Evolutionary conservation across 352 stramenopile species (phyloP).

Genomic region (Globisporangium barbulae): DNA sequence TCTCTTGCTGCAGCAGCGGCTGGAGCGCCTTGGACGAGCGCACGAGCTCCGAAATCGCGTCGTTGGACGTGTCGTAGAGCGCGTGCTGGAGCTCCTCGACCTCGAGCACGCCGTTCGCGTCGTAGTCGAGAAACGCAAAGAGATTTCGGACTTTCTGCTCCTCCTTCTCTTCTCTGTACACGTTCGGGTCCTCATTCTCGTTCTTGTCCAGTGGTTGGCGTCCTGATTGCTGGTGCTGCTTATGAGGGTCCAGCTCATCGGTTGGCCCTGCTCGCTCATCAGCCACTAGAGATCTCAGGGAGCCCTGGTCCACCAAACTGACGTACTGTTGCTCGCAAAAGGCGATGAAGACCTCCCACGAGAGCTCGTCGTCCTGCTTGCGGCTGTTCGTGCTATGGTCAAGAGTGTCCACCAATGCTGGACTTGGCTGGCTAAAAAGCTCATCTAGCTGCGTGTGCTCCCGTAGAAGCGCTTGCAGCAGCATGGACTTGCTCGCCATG

Average conservation of each 20-base stretch:
- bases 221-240: neutral
- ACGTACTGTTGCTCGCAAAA: conserved; percentile 50
- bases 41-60: conserved; percentile 35
- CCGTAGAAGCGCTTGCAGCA: conserved; percentile 54
- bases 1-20: conserved; percentile 50
- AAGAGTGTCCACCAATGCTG: neutral
- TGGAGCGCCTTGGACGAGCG: conserved; percentile 44
- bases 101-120: conserved; percentile 57
- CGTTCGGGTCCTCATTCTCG: conserved; percentile 6
- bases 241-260: neutral
- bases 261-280: neutral
- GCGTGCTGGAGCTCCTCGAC: conserved; percentile 53
- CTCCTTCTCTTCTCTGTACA: conserved; percentile 31
- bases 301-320: conserved; percentile 35
- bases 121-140: conserved; percentile 54
- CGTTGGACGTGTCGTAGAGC: conserved; percentile 29
- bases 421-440: conserved; percentile 21
- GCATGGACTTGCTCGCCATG: conserved; percentile 38
- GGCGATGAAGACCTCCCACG: conserved; percentile 47
- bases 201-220: neutral
- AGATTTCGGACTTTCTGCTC: conserved; percentile 44
- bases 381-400: neutral
- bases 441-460: conserved; percentile 34
- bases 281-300: conserved; percentile 9
- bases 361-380: conserved; percentile 28